Percentiles rank a stretch among this genome's conserved stretches.
Evolutionary conservation across 1,284 basidiomycete genomes (phyloP).

Genomic region (Ustilago vetiveriae): DNA sequence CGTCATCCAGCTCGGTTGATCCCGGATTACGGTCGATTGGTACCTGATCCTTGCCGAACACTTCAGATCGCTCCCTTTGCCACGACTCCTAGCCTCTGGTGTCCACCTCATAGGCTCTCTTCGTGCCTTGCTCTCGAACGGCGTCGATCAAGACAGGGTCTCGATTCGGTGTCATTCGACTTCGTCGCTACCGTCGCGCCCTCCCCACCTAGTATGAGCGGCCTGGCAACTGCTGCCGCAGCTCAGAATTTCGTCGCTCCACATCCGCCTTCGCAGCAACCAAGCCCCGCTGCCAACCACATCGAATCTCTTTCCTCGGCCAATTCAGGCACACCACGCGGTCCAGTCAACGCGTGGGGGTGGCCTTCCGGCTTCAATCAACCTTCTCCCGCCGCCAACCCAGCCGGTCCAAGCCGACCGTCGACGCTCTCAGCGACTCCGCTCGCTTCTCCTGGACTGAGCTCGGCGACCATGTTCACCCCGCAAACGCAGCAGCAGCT

Average conservation of each 20-base stretch:
- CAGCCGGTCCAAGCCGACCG: conserved; percentile 22
- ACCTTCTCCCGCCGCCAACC: conserved; percentile 26
- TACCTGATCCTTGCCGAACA: too few relatives aligned
- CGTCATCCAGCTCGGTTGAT: too few relatives aligned
- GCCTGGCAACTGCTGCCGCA: conserved; percentile 43
- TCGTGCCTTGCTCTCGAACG: conserved; percentile 9
- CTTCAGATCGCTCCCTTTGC: too few relatives aligned
- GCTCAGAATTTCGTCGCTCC: conserved; percentile 32
- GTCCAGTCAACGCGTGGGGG: conserved; percentile 53
- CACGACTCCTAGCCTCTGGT: not conserved
- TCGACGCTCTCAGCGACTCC: conserved; percentile 16
- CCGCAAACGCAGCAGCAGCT: conserved; percentile 30
- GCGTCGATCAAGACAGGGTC: conserved; percentile 3
- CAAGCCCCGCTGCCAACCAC: conserved; percentile 21
- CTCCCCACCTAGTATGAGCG: conserved; percentile 45
- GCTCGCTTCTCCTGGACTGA: conserved; percentile 26
- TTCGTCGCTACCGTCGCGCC: not conserved
- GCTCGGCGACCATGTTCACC: conserved; percentile 34
- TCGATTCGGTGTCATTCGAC: conserved; percentile 10
- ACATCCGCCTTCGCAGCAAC: conserved; percentile 21
- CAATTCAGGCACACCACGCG: conserved; percentile 18
- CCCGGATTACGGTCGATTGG: too few relatives aligned
- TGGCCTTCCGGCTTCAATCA: conserved; percentile 51
- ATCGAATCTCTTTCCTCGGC: conserved; percentile 20
- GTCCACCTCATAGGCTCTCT: not conserved